phyloP scores from a whole-genome alignment of 2,329 filamentous ascomycete species.

The Endothia cerciana region DNA sequence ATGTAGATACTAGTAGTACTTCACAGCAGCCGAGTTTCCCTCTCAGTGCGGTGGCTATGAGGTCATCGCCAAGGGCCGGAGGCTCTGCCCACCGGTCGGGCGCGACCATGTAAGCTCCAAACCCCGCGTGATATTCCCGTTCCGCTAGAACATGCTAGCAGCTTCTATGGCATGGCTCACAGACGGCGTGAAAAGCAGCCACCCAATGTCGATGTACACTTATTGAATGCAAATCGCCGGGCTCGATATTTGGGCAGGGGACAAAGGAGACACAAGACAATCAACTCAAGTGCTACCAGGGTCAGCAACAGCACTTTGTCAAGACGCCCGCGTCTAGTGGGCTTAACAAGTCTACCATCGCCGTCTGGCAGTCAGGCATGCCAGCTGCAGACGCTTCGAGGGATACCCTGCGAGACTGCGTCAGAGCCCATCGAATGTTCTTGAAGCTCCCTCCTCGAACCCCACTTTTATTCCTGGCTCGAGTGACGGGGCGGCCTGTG shows the following conservation, averaged over 20 bases:
- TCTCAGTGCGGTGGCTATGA: slow-evolving; percentile 5
- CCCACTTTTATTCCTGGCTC: slow-evolving; percentile 24
- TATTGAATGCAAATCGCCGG: neutral
- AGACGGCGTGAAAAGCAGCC: too few species aligned
- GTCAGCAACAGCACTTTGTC: neutral
- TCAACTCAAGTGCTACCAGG: too few species aligned
- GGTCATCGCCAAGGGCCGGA: neutral
- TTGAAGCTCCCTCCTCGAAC: slow-evolving; percentile 20
- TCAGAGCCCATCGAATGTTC: slow-evolving; percentile 28
- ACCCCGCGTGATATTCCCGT: too few species aligned
- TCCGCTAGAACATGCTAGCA: slow-evolving; percentile 15
- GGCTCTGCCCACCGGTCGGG: neutral
- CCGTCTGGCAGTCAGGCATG: neutral
- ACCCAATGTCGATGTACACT: neutral
- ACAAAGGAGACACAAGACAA: neutral
- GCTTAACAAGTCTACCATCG: neutral
- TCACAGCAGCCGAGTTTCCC: neutral
- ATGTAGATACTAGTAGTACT: too few species aligned
- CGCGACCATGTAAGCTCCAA: neutral
- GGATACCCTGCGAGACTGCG: slow-evolving; percentile 7
- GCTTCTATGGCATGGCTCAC: neutral
- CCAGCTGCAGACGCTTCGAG: neutral
- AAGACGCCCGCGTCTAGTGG: neutral
- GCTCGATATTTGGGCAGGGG: neutral
- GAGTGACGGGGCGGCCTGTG: slow-evolving; percentile 15